phyloP scores from a whole-genome alignment of 2,329 filamentous ascomycete genomes.

The Pseudocercospora macadamiae region DNA sequence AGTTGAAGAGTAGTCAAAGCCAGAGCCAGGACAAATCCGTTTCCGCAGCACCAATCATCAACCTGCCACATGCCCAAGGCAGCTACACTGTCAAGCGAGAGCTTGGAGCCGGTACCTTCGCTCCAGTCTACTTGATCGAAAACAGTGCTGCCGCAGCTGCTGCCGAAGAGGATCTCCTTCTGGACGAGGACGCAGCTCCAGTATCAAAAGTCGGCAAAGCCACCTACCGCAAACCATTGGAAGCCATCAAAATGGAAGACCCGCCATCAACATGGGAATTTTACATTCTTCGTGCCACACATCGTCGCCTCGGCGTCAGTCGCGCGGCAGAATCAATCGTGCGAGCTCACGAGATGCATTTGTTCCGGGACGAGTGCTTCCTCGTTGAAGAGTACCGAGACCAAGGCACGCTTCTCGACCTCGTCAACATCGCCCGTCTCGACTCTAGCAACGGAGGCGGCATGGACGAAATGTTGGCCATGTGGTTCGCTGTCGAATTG shows the following conservation, averaged over 20 bases:
- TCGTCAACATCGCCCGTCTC: conserved; percentile 81
- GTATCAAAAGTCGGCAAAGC: conserved; percentile 63
- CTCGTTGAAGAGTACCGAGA: conserved; percentile 84
- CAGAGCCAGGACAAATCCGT: conserved; percentile 47
- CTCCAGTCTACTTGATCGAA: conserved; percentile 90
- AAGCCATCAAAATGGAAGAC: conserved; percentile 93
- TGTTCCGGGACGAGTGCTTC: conserved; percentile 88
- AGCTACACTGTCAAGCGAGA: conserved; percentile 81
- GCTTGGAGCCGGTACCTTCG: conserved; percentile 90
- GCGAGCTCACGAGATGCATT: conserved; percentile 83
- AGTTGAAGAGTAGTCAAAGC: conserved; percentile 54
- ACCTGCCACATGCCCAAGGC: conserved; percentile 66
- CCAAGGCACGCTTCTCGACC: conserved; percentile 90
- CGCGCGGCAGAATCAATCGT: conserved; percentile 78
- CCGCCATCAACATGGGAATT: conserved; percentile 94
- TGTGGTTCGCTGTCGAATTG: conserved; percentile 94
- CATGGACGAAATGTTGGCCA: conserved; percentile 88
- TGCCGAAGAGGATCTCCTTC: conserved; percentile 41
- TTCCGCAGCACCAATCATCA: conserved; percentile 64
- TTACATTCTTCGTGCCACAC: conserved; percentile 85
- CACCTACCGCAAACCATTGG: conserved; percentile 62
- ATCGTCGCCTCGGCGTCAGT: conserved; percentile 69
- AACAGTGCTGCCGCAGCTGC: conserved; percentile 46
- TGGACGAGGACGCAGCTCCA: conserved; percentile 45
- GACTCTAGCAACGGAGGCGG: conserved; percentile 60